Percentiles rank a stretch among this genome's conserved stretches.
These are phyloP conservation scores for Cutaneotrichosporon cutaneum DNA, from an alignment of 1,284 basidiomycete species.

Conservation along the genomic window DNA sequence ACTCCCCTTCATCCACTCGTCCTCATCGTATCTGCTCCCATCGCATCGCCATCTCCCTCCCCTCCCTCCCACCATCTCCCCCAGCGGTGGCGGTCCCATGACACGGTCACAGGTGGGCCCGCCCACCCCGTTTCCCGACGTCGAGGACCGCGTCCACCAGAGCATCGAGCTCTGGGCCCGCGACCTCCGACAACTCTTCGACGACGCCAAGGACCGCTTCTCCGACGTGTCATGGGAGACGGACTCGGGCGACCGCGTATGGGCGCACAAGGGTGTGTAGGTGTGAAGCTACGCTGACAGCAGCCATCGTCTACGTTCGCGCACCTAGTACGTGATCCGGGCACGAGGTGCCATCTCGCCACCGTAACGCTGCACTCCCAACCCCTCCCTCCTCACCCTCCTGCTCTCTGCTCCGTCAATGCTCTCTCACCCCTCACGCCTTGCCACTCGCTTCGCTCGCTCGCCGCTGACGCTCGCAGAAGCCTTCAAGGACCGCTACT, in stretches of 20 bases:
- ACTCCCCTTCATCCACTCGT: too few relatives aligned
- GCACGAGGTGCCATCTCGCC: background rate
- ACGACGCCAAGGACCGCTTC: slow-evolving; percentile 75
- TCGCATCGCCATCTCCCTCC: background rate
- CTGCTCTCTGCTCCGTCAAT: too few relatives aligned
- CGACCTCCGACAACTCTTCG: slow-evolving; percentile 72
- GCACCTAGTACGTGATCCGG: slow-evolving; percentile 59
- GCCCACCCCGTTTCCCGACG: slow-evolving; percentile 20
- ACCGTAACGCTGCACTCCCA: background rate
- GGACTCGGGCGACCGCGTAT: slow-evolving; percentile 56
- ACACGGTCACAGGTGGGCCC: background rate
- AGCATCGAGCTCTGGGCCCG: slow-evolving; percentile 64
- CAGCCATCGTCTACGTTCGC: slow-evolving; percentile 89
- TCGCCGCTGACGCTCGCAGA: slow-evolving; percentile 26
- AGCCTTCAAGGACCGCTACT: slow-evolving; percentile 78
- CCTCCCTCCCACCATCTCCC: background rate
- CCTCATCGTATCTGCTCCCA: too few relatives aligned
- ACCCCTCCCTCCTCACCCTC: background rate
- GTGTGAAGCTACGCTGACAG: slow-evolving; percentile 6
- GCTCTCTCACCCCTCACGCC: background rate
- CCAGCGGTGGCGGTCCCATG: background rate
- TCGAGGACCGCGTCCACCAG: slow-evolving; percentile 36
- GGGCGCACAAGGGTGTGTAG: slow-evolving; percentile 49
- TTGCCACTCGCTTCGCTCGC: background rate
- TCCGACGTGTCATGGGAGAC: slow-evolving; percentile 91